Evolutionary conservation across 1,284 basidiomycete species (phyloP).

Genomic region (Ganoderma boninense): DNA sequence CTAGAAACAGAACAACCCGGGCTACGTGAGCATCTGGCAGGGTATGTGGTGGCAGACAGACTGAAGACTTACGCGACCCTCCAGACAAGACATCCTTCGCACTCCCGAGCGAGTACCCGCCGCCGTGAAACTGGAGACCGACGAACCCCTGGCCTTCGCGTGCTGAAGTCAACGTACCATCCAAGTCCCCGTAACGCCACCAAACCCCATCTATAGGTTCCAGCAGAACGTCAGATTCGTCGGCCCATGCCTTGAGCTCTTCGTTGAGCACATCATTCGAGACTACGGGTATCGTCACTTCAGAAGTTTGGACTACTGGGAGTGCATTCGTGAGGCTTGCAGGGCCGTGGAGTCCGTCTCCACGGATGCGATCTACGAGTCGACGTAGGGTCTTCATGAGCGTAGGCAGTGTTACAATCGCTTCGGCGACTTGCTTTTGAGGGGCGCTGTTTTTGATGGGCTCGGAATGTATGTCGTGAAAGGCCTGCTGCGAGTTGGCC

Average conservation of each 20-base stretch:
- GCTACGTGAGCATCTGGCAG: background rate
- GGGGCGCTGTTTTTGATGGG: background rate
- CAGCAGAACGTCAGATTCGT: constrained; percentile 11
- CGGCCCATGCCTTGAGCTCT: constrained; percentile 20
- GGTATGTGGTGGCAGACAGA: background rate
- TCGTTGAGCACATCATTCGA: constrained; percentile 8
- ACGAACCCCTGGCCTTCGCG: constrained; percentile 9
- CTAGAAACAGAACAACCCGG: constrained; percentile 1
- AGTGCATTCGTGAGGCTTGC: constrained; percentile 1
- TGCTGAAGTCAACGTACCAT: background rate
- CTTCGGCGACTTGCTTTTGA: background rate
- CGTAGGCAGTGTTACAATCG: background rate
- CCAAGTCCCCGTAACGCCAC: constrained; percentile 15
- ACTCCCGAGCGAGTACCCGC: constrained; percentile 26
- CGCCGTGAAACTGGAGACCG: constrained; percentile 30
- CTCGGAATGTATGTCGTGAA: background rate
- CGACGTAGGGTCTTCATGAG: constrained; percentile 12
- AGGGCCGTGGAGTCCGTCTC: background rate
- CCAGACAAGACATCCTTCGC: constrained; percentile 27
- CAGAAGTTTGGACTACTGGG: constrained; percentile 3
- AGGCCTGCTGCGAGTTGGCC: background rate
- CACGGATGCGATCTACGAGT: constrained; percentile 12
- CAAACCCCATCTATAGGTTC: constrained; percentile 24
- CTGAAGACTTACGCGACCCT: constrained; percentile 22
- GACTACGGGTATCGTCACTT: constrained; percentile 18